phyloP scores from a whole-genome alignment of 805 yeast genomes.

The Teunomyces pallodes region DNA sequence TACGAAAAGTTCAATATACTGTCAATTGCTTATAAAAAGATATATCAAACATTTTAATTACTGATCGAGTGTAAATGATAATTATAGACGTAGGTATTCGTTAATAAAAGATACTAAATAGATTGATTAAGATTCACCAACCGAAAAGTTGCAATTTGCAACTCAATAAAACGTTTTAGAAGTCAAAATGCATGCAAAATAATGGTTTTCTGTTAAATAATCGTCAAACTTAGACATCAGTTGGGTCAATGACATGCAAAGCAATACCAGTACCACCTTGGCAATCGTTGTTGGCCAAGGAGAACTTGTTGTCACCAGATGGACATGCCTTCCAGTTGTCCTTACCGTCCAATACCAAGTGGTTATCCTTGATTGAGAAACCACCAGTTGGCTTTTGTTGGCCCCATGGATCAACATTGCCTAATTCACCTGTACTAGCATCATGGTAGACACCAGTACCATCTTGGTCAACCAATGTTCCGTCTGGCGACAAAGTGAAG shows the following conservation, averaged over 20 bases:
- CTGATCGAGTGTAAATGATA: not conserved
- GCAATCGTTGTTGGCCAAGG: conserved; percentile 26
- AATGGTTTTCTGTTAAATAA: not conserved
- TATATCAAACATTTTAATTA: not conserved
- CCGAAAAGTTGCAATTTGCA: not conserved
- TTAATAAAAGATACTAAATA: not conserved
- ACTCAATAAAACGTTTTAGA: not conserved
- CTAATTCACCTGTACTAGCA: conserved; percentile 30
- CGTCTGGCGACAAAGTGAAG: conserved; percentile 25
- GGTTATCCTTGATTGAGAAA: conserved; percentile 37
- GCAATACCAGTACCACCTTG: conserved; percentile 27
- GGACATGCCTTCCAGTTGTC: conserved; percentile 41
- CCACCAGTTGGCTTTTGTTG: conserved; percentile 33
- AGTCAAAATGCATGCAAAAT: not conserved
- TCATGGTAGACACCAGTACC: conserved; percentile 29
- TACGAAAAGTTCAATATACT: too few species aligned
- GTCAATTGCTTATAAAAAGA: too few species aligned
- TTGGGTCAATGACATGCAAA: conserved; percentile 17
- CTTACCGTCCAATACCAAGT: conserved; percentile 33
- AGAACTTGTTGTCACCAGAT: conserved; percentile 21
- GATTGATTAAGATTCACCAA: not conserved
- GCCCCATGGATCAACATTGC: conserved; percentile 31
- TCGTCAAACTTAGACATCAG: conserved; percentile 2
- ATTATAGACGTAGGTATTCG: not conserved
- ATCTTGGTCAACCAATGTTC: conserved; percentile 29